Conservation (phyloP, 2,329 filamentous ascomycete genomes). For the Alternaria rosae region DNA sequence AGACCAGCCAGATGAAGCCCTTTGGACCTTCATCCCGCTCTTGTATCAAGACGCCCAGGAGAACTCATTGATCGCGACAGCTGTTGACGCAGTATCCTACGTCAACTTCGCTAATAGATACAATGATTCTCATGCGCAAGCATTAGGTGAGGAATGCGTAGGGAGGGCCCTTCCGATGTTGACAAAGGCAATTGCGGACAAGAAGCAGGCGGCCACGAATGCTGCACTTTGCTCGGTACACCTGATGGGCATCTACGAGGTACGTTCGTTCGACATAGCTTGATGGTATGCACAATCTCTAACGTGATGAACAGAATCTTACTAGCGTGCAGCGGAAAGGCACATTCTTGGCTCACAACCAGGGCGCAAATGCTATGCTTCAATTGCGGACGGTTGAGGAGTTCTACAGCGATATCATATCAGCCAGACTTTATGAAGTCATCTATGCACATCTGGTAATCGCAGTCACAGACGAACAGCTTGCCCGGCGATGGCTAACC, state of each 20-base stretch:
- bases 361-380: slow-evolving; percentile 39
- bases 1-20: slow-evolving; percentile 29
- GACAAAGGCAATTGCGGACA: slow-evolving; percentile 33
- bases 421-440: slow-evolving; percentile 38
- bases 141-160: slow-evolving; percentile 32
- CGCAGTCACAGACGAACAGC: background rate
- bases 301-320: slow-evolving; percentile 27
- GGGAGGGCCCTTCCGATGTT: slow-evolving; percentile 32
- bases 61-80: slow-evolving; percentile 32
- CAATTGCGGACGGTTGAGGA: slow-evolving; percentile 35
- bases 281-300: background rate
- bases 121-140: slow-evolving; percentile 31
- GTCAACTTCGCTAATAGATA: slow-evolving; percentile 39
- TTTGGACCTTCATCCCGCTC: slow-evolving; percentile 38
- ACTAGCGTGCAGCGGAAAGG: slow-evolving; percentile 28
- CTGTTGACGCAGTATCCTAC: slow-evolving; percentile 38
- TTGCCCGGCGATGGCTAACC: slow-evolving; percentile 16
- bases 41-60: slow-evolving; percentile 30
- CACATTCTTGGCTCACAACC: slow-evolving; percentile 34
- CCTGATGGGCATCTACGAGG: slow-evolving; percentile 42
- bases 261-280: slow-evolving; percentile 2
- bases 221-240: slow-evolving; percentile 37
- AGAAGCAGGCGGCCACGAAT: slow-evolving; percentile 29
- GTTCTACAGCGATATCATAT: slow-evolving; percentile 33
- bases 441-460: slow-evolving; percentile 37